phyloP scores from a whole-genome alignment of 2,329 filamentous ascomycete genomes.

The Cladorrhinum sp. region DNA sequence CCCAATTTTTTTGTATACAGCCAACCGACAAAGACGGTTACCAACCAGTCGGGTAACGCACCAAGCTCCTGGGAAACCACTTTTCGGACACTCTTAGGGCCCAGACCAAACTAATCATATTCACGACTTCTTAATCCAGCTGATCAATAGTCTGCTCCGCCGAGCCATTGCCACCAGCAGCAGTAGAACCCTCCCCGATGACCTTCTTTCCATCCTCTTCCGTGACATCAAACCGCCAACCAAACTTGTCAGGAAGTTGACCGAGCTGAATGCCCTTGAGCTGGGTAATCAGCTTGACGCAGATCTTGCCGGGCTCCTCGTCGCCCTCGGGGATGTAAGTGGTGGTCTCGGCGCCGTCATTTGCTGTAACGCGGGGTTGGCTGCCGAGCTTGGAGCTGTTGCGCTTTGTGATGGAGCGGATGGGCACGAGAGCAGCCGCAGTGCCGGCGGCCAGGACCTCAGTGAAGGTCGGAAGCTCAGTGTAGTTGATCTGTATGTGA shows the following conservation, averaged over 20 bases:
- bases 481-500: slow-evolving; percentile 46
- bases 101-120: background rate
- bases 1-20: background rate
- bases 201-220: slow-evolving; percentile 45
- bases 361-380: slow-evolving; percentile 39
- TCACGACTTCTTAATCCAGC: slow-evolving; percentile 31
- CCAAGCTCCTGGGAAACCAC: background rate
- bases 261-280: slow-evolving; percentile 86
- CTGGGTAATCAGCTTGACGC: slow-evolving; percentile 67
- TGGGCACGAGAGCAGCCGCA: slow-evolving; percentile 85
- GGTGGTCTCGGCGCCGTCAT: slow-evolving; percentile 47
- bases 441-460: slow-evolving; percentile 93
- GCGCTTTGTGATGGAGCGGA: slow-evolving; percentile 80
- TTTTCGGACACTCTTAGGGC: background rate
- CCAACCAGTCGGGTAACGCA: background rate
- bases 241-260: slow-evolving; percentile 71
- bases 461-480: slow-evolving; percentile 59
- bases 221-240: slow-evolving; percentile 60
- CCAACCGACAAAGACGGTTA: background rate
- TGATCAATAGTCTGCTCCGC: slow-evolving; percentile 34
- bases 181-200: slow-evolving; percentile 27
- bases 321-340: slow-evolving; percentile 53
- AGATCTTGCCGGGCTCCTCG: slow-evolving; percentile 71
- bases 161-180: slow-evolving; percentile 25
- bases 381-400: slow-evolving; percentile 36